Evolutionary conservation across 2,329 filamentous ascomycete genomes (phyloP), one percentile per base, ranked within the genome.

Genomic region (Hypoxylon sp.): DNA sequence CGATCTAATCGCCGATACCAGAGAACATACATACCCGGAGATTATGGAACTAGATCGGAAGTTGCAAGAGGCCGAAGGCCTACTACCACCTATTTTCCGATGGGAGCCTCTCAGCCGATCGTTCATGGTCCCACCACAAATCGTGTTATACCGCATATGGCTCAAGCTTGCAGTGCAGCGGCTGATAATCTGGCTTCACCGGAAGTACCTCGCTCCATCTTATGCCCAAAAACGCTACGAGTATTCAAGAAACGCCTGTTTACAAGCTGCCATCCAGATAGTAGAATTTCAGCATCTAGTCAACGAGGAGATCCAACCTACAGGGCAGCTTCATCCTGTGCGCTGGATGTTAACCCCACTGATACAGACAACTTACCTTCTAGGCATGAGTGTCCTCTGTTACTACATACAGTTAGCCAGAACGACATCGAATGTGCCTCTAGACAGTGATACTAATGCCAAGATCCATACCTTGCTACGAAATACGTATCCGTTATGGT

Each of bases 1-100:
- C 33, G 60, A 63, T n/a, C 19, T 61, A n/a, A 46, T 46, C n/a
- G 58, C 37, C 11, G 52, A 54, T 24, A 54, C 39, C 13, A 19
- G 35, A 29, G 35, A 37, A 4, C 52, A 54, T 11, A 13, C 52
- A 26, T 54, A 54, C 11, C 13, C 22, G 35, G 52, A 54, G 37
- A 39, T 29, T 9, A 54, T 54, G 52, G 17, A 17, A 8, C 24
- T 42, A 42, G 52, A 54, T n/a, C 22, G 13, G 11, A 54, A 54
- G 14, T 5, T 54, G 8, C 35, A 54, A 26, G 35, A 54, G 39
- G 5, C 33, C 9, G 22, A 54, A 8, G 22, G 35, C 9, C 17
- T 44, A 5, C 22, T 19, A 13, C 39, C 52, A n/a, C 52, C 35
- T 22, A 42, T n/a, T 26, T 37, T 44, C 14, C 26, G 22, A 29